Evolutionary conservation across 2,329 filamentous ascomycete genomes (phyloP).

Genomic region (Neonectria hederae): DNA sequence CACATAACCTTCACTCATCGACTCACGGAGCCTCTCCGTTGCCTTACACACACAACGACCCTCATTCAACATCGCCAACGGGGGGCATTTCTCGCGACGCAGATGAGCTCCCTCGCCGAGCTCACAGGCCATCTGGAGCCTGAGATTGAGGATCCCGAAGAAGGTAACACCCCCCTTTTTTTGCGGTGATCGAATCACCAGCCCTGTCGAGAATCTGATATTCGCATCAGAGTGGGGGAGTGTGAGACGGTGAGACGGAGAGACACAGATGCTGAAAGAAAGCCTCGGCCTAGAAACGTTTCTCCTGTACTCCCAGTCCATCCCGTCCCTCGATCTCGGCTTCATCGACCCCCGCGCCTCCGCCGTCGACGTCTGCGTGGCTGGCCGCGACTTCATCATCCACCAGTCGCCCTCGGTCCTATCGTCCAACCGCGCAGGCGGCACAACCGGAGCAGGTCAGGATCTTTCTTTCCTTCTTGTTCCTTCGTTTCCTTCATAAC

Average conservation of each 20-base stretch:
- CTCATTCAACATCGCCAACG: background rate
- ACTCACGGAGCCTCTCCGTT: background rate
- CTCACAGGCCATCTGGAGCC: conserved; percentile 50
- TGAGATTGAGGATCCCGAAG: conserved; percentile 60
- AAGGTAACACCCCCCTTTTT: no score
- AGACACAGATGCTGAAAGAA: background rate
- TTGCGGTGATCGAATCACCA: no score
- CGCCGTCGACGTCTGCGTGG: conserved; percentile 73
- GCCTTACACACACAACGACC: background rate
- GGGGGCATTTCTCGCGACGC: background rate
- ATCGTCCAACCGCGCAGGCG: conserved; percentile 74
- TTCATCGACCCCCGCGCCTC: conserved; percentile 80
- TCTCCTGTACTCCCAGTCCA: conserved; percentile 79
- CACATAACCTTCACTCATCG: background rate
- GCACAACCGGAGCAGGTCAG: conserved; percentile 63
- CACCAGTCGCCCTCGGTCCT: conserved; percentile 86
- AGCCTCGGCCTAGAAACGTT: conserved; percentile 79
- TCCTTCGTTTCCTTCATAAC: conserved; percentile 3
- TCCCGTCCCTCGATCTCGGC: conserved; percentile 81
- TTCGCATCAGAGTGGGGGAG: background rate
- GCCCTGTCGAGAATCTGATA: background rate
- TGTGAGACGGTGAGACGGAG: background rate
- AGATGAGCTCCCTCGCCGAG: conserved; percentile 30
- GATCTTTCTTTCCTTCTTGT: background rate
- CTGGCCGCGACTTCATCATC: conserved; percentile 76